Conservation (phyloP, 495 filamentous ascomycete genomes). For the Chaetomium tenue region DNA sequence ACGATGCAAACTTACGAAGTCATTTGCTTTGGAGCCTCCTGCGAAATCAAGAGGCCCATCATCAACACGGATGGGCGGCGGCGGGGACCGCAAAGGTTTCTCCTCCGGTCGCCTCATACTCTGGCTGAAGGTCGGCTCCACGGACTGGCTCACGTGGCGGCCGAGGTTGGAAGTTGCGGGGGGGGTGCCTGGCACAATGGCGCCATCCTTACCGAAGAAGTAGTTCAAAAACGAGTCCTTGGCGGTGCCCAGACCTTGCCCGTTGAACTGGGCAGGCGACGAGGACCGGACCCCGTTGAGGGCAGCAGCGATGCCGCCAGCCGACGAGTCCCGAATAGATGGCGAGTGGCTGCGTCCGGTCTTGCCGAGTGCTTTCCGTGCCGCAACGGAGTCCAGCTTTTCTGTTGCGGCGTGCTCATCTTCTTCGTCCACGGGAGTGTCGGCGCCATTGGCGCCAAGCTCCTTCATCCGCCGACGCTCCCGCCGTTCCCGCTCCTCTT, state of each 20-base stretch:
- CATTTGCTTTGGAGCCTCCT: slow-evolving; percentile 27
- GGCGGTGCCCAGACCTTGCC: slow-evolving; percentile 46
- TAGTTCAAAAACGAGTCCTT: slow-evolving; percentile 95
- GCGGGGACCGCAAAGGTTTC: slow-evolving; percentile 45
- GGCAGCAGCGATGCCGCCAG: slow-evolving; percentile 60
- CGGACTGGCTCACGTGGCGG: slow-evolving; percentile 68
- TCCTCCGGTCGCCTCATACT: slow-evolving; percentile 78
- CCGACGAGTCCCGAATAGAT: slow-evolving; percentile 60
- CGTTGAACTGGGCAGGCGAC: slow-evolving; percentile 61
- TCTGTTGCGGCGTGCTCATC: slow-evolving; percentile 58
- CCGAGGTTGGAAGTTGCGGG: slow-evolving; percentile 44
- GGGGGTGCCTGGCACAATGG: slow-evolving; percentile 45
- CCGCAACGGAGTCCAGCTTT: slow-evolving; percentile 50
- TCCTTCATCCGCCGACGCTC: slow-evolving; percentile 81
- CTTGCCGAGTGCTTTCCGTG: slow-evolving; percentile 52
- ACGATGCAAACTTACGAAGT: slow-evolving; percentile 55
- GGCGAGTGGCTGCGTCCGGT: slow-evolving; percentile 75
- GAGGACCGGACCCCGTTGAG: slow-evolving; percentile 65
- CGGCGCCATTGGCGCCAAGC: slow-evolving; percentile 71
- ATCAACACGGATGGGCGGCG: slow-evolving; percentile 33
- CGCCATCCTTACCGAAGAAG: slow-evolving; percentile 94
- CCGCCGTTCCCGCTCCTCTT: slow-evolving; percentile 79
- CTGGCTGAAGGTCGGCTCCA: slow-evolving; percentile 78
- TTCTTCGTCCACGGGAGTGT: slow-evolving; percentile 73
- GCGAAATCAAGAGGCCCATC: slow-evolving; percentile 38